Conservation (phyloP, 306 rosid species). For the Dalbergia cultrata region DNA sequence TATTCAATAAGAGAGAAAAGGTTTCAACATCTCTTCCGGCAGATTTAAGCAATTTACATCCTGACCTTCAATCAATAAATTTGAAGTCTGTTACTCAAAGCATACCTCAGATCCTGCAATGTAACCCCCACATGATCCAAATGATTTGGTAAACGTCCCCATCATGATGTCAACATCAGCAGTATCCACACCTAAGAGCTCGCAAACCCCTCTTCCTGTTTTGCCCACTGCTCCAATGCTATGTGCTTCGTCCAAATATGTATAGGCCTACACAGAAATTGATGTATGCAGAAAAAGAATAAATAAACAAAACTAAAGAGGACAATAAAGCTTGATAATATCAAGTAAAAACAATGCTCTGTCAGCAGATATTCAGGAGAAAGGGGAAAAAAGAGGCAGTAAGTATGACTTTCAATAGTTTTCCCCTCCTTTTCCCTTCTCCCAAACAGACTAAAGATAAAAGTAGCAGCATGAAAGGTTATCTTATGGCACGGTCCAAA, state of each 20-base stretch:
- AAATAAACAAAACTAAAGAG: conserved; percentile 3
- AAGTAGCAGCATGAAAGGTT: background rate
- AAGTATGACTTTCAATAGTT: background rate
- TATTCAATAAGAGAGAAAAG: background rate
- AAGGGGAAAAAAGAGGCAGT: background rate
- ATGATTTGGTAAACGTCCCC: conserved; percentile 89
- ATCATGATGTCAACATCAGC: conserved; percentile 88
- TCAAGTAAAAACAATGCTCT: conserved; percentile 2
- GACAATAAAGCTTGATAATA: conserved; percentile 9
- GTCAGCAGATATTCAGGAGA: background rate
- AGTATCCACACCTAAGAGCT: conserved; percentile 80
- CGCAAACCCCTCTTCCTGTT: conserved; percentile 64
- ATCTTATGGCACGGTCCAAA: background rate
- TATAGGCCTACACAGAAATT: conserved; percentile 58
- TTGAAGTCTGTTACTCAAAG: background rate
- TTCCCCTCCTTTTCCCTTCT: conserved; percentile 6
- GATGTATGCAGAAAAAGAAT: background rate
- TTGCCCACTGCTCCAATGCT: conserved; percentile 91
- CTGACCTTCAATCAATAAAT: background rate
- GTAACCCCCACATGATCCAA: conserved; percentile 88
- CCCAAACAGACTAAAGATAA: background rate
- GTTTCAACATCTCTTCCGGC: background rate
- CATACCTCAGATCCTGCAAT: conserved; percentile 86
- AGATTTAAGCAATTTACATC: background rate
- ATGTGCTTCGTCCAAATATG: conserved; percentile 88